These are phyloP conservation scores for Cucumis cinereus DNA, from an alignment of 306 rosid species.

Conservation along the genomic window DNA sequence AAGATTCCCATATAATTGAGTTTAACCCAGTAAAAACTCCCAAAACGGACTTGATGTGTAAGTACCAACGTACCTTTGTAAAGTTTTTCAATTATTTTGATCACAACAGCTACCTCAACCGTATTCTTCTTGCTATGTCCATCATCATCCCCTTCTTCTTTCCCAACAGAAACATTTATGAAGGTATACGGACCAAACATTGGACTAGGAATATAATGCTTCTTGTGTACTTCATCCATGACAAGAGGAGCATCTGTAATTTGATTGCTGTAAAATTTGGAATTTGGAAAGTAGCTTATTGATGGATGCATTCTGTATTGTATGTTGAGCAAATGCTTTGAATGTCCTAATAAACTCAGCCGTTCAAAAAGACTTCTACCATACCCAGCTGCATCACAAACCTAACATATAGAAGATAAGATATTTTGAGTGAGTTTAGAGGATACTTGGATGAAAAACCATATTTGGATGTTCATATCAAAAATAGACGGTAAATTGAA, in stretches of 20 bases:
- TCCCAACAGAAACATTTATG: slow-evolving; percentile 53
- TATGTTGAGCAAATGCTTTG: slow-evolving; percentile 42
- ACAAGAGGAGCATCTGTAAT: slow-evolving; percentile 53
- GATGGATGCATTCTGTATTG: slow-evolving; percentile 92
- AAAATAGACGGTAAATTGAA: background rate
- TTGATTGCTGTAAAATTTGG: slow-evolving; percentile 34
- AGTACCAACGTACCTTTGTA: slow-evolving; percentile 33
- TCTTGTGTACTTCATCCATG: slow-evolving; percentile 25
- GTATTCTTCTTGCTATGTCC: slow-evolving; percentile 53
- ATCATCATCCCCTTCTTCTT: slow-evolving; percentile 57
- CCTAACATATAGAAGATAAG: slow-evolving; percentile 13
- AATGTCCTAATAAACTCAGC: slow-evolving; percentile 31
- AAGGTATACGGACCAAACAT: slow-evolving; percentile 73
- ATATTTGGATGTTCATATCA: background rate
- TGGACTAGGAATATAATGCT: slow-evolving; percentile 31
- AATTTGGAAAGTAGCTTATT: slow-evolving; percentile 60
- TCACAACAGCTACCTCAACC: slow-evolving; percentile 54
- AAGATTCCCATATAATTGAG: background rate
- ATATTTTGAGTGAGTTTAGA: background rate
- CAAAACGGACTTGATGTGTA: background rate
- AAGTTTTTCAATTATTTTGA: slow-evolving; percentile 36
- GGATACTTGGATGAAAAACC: slow-evolving; percentile 13
- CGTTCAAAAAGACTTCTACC: slow-evolving; percentile 75
- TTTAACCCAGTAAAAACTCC: background rate
- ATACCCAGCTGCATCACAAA: slow-evolving; percentile 40